Evolutionary conservation across 2,329 filamentous ascomycete species (phyloP), one percentile per base, ranked within the genome.

Genomic region (Alternaria gaisen): DNA sequence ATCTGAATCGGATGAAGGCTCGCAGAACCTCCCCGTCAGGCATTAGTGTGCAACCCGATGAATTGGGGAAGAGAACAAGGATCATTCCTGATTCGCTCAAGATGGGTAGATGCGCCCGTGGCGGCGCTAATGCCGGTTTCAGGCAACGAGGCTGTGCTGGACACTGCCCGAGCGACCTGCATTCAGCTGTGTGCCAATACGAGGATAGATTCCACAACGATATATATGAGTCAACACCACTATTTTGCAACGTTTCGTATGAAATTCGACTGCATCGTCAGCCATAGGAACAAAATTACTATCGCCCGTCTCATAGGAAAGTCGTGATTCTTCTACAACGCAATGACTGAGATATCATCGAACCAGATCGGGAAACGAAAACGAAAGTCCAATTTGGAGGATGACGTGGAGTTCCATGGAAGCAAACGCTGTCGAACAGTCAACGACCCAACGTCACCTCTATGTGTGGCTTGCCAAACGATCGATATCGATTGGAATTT

Each of bases 401-500:
- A 48, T 32, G 8, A 16, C 1, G 12, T 20, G 30, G 18, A 22
- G 28, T 40, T 40, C n/a, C 38, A 20, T 20, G 44, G 2, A 48
- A 48, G 28, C 28, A 48, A 34, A 10, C 44, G 44, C 18, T 14
- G 18, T 16, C 30, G 30, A 48, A 30, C 44, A 16, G 18, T 20
- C 28, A 48, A 32, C 18, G n/a, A 48, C n/a, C n/a, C 12, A 9
- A 48, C 44, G 28, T 48, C 44, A 36, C 24, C 50, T 10, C 30
- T 61, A 12, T 61, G 58, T 30, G 10, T 14, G n/a, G 16, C 22
- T 24, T 58, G 55, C 18, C 50, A 53, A 50, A 58, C 18, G 30
- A 43, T 61, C 16, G 42, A 58, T 32, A 43, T 61, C 8, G 59
- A 61, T 32, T 30, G 28, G 5, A 50, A 26, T 3, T 61, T 61